phyloP scores from a whole-genome alignment of 2,329 filamentous ascomycete species.

The Conoideocrella luteorostrata region DNA sequence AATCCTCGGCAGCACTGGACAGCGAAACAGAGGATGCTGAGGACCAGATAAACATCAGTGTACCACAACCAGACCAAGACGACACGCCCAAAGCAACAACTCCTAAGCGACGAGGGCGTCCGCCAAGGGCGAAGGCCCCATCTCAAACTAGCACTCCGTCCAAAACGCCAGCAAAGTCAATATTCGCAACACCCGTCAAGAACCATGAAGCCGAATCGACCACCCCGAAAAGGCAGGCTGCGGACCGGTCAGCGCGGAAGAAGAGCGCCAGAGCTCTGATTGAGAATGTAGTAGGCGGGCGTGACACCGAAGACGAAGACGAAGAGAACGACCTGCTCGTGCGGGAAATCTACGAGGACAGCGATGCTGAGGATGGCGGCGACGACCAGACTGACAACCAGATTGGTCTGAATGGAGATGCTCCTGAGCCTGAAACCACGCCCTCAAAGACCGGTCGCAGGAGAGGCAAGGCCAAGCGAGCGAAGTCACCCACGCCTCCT shows the following conservation, averaged over 20 bases:
- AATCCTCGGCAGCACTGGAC: slow-evolving; percentile 6
- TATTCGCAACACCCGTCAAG: slow-evolving; percentile 34
- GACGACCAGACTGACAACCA: slow-evolving; percentile 33
- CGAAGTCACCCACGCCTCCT: slow-evolving; percentile 70
- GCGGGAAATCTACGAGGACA: slow-evolving; percentile 39
- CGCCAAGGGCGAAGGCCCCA: slow-evolving; percentile 24
- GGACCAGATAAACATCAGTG: not conserved
- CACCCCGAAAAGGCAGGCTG: slow-evolving; percentile 63
- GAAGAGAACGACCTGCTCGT: slow-evolving; percentile 13
- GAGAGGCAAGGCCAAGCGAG: slow-evolving; percentile 18
- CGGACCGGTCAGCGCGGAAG: slow-evolving; percentile 77
- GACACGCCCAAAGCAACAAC: slow-evolving; percentile 22
- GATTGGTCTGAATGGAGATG: slow-evolving; percentile 34
- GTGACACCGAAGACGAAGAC: slow-evolving; percentile 63
- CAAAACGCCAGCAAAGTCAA: slow-evolving; percentile 18
- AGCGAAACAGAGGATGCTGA: slow-evolving; percentile 6
- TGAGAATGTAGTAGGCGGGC: slow-evolving; percentile 59
- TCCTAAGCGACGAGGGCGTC: slow-evolving; percentile 22
- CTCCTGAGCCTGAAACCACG: slow-evolving; percentile 25
- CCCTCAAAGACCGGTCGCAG: slow-evolving; percentile 32
- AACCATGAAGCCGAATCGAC: slow-evolving; percentile 25
- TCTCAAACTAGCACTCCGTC: slow-evolving; percentile 24
- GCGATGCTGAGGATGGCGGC: slow-evolving; percentile 69
- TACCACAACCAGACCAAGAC: not conserved
- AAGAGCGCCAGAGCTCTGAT: slow-evolving; percentile 78